Conservation (phyloP, 2,329 filamentous ascomycete genomes). For the Talaromyces sp. region DNA sequence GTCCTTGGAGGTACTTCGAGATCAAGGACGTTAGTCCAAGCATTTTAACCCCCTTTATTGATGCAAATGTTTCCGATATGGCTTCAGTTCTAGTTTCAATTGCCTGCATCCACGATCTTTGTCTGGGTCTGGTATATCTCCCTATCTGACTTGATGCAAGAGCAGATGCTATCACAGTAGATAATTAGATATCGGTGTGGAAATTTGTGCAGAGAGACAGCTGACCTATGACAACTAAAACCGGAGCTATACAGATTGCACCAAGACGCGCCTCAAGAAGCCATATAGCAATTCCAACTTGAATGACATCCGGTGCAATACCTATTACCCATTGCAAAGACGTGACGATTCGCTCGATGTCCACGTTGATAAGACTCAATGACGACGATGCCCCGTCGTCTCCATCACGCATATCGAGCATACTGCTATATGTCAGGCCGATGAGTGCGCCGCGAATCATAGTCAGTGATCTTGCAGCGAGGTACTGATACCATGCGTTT, state of each 20-base stretch:
- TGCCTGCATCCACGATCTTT: conserved; percentile 47
- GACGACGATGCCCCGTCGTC: conserved; percentile 33
- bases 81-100: conserved; percentile 47
- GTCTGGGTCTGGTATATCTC: conserved; percentile 25
- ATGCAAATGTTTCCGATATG: conserved; percentile 45
- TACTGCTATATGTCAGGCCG: conserved; percentile 48
- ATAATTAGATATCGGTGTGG: neutral
- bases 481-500: conserved; percentile 39
- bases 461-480: conserved; percentile 38
- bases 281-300: conserved; percentile 44
- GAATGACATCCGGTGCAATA: conserved; percentile 41
- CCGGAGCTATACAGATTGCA: conserved; percentile 40
- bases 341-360: conserved; percentile 41
- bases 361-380: conserved; percentile 44
- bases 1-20: conserved; percentile 31
- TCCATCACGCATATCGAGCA: conserved; percentile 26
- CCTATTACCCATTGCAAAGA: conserved; percentile 41
- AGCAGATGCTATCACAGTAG: neutral
- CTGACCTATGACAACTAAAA: conserved; percentile 36
- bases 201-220: conserved; percentile 18
- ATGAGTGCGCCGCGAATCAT: conserved; percentile 41
- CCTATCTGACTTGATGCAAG: conserved; percentile 6
- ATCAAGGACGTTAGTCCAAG: conserved; percentile 42
- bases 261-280: conserved; percentile 40
- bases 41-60: conserved; percentile 51